phyloP scores from a whole-genome alignment of 768 basidiomycete species.

The Dioszegia hungarica region DNA sequence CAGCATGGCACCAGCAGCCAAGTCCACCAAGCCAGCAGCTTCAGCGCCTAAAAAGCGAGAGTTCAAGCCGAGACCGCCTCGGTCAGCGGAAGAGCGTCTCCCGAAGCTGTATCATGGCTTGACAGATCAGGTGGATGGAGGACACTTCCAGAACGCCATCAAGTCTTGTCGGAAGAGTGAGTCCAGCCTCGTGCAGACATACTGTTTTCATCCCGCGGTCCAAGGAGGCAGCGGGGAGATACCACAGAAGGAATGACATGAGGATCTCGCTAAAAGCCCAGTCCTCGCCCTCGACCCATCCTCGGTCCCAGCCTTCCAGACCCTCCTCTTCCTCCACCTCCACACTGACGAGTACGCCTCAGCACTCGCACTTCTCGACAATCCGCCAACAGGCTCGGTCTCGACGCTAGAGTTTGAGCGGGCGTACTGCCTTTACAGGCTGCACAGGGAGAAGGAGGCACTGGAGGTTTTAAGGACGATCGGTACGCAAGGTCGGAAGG shows the following conservation, averaged over 20 bases:
- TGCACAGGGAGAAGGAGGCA: constrained; percentile 72
- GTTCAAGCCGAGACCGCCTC: constrained; percentile 30
- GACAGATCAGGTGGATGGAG: constrained; percentile 84
- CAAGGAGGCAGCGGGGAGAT: not conserved
- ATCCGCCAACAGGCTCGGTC: constrained; percentile 16
- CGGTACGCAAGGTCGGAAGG: constrained; percentile 54
- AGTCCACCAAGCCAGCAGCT: not conserved
- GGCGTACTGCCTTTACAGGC: constrained; percentile 77
- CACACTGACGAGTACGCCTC: constrained; percentile 75
- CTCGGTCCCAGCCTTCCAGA: constrained; percentile 64
- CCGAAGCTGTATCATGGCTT: constrained; percentile 53
- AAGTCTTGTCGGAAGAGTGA: constrained; percentile 89
- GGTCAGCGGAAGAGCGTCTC: constrained; percentile 33
- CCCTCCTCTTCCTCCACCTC: constrained; percentile 79
- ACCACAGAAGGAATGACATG: not conserved
- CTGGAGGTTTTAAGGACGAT: constrained; percentile 52
- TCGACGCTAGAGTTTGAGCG: constrained; percentile 58
- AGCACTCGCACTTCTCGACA: constrained; percentile 59
- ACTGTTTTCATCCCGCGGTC: no score
- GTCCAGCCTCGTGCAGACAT: no score
- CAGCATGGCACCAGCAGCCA: not conserved
- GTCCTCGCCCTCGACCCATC: constrained; percentile 65
- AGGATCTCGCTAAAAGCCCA: constrained; percentile 40
- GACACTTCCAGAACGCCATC: constrained; percentile 75
- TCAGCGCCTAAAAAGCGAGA: not conserved